phyloP scores from a whole-genome alignment of 139 green algal genomes.

The Mesostigma viride region DNA sequence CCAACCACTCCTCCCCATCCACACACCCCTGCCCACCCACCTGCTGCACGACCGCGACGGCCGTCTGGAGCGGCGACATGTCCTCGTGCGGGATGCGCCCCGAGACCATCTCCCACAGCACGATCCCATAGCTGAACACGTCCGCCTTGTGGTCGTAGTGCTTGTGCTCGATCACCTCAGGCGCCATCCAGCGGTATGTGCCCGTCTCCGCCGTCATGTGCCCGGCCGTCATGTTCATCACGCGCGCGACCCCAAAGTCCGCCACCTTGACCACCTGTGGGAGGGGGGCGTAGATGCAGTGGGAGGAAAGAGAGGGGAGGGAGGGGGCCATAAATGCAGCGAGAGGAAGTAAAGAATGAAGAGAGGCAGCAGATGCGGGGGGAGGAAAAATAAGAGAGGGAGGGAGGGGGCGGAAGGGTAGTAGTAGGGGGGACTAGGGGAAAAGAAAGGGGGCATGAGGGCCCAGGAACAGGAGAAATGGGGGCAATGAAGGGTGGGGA shows the following conservation, averaged over 20 bases:
- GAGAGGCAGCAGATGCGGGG: too few relatives aligned
- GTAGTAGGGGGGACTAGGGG: too few relatives aligned
- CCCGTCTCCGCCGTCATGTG: constrained; percentile 97
- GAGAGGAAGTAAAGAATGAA: too few relatives aligned
- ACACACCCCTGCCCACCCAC: too few relatives aligned
- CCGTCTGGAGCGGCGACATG: constrained; percentile 53
- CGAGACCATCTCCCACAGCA: constrained; percentile 90
- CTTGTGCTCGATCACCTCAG: constrained; percentile 97
- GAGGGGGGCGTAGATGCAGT: too few relatives aligned
- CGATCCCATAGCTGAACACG: constrained; percentile 79
- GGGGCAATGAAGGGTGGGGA: too few relatives aligned
- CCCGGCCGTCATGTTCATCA: constrained; percentile 67
- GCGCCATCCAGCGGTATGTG: constrained; percentile 99
- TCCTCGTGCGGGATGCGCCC: constrained; percentile 40
- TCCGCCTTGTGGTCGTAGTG: constrained; percentile 79
- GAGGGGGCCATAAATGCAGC: neutral
- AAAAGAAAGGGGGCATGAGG: too few relatives aligned
- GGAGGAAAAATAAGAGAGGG: too few relatives aligned
- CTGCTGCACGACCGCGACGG: constrained; percentile 88
- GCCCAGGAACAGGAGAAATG: too few relatives aligned
- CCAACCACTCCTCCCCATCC: too few relatives aligned
- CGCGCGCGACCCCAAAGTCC: constrained; percentile 92
- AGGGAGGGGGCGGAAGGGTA: too few relatives aligned
- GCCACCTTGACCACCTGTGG: constrained; percentile 56
- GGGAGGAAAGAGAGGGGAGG: neutral